Evolutionary conservation across 2,329 filamentous ascomycete genomes (phyloP).

Genomic region (Bimuria novae-zelandiae): DNA sequence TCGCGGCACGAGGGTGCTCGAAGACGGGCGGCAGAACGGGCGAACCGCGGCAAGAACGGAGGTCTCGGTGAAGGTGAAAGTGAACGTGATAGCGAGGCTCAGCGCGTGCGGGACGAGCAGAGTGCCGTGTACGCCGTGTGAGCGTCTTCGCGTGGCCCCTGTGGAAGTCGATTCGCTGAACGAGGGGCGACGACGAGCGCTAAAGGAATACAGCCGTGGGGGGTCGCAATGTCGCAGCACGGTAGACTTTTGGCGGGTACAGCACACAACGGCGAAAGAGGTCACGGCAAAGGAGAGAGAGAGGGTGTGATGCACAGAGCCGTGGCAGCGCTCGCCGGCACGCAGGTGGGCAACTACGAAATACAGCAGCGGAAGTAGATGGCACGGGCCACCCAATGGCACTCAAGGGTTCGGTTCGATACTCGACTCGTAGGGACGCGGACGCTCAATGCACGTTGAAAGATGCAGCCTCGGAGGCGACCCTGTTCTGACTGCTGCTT

Average conservation of each 20-base stretch:
- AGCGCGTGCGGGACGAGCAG: neutral
- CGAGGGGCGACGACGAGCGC: constrained; percentile 8
- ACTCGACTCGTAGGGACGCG: neutral
- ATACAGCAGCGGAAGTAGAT: constrained; percentile 4
- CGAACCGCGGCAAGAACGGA: neutral
- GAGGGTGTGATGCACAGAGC: neutral
- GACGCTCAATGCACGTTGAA: neutral
- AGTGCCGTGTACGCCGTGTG: constrained; percentile 12
- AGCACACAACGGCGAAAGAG: neutral
- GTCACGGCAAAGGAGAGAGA: constrained; percentile 6
- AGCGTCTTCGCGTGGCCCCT: constrained; percentile 24
- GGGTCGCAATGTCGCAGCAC: neutral
- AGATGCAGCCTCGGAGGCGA: neutral
- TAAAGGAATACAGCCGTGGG: constrained; percentile 21
- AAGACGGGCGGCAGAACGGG: neutral
- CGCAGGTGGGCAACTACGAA: constrained; percentile 6
- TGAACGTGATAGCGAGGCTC: neutral
- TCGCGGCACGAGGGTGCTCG: constrained; percentile 5
- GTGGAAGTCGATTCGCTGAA: constrained; percentile 17
- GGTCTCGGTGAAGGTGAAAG: neutral
- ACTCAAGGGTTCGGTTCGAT: neutral
- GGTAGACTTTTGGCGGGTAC: neutral
- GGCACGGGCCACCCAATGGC: constrained; percentile 2
- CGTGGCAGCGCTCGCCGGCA: neutral
- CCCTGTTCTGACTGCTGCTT: neutral